Evolutionary conservation across 345 rosid genomes (phyloP), one percentile per base, ranked within the genome.

Genomic region (Anacardium occidentale): DNA sequence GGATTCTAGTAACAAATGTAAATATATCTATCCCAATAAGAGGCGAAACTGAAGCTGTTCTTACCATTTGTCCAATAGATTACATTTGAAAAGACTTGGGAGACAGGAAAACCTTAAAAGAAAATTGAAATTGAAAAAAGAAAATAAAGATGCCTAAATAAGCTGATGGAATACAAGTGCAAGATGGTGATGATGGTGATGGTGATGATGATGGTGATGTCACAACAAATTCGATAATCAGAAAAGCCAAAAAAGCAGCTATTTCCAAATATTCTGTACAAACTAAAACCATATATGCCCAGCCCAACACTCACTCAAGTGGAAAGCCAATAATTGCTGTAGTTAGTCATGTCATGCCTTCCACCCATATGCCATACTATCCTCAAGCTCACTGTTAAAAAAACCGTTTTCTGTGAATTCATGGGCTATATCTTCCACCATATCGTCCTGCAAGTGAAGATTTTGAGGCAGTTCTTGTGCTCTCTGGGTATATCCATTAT

Each of bases 341-440:
- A 74, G 80, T 83, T 75, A 72, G 78, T 84, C 80, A 82, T 40
- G 78, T 84, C 80, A 82, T 40, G 83, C 88, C 77, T 90, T 90
- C 95, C 97, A 90, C 20, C 80, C 83, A 72, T 85, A 89, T 65
- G 82, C 87, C 85, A 88, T 82, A 58, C 71, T 74, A 76, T 85
- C 92, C 17, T 88, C 97, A 74, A 87, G 79, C 74, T 88, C 97
- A 57, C 59, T 84, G 88, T 83, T 84, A 83, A 92, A 92, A 74
- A 87, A 85, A 12, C 85, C 91, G 61, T 79, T 79, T 25, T 87
- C 89, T 1, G 77, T 59, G 76, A 94, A 88, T 76, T 84, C 95
- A 22, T 83, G 82, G 58, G 88, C 84, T 68, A 91, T 85, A 77
- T 92, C 95, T 5, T 85, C 81, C 60, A 84, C 84, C 50, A 87